A percentile compares a stretch with the other conserved stretches of the same genome.
These are phyloP conservation scores for Zanthoxylum bungeanum DNA, from an alignment of 345 rosid species.

Conservation along the genomic window DNA sequence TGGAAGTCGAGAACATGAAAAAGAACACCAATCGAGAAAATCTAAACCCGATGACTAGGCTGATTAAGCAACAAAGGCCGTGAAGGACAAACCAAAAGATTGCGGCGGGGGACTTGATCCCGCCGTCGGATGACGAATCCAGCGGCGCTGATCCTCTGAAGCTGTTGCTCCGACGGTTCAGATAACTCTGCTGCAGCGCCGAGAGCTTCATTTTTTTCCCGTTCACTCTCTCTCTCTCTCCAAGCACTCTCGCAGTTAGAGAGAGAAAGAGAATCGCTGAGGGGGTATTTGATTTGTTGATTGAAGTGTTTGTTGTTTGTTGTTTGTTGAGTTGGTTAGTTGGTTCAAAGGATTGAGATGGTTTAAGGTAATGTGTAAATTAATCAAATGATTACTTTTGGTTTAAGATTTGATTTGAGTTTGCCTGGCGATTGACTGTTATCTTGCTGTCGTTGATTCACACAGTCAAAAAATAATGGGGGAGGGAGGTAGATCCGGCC, in stretches of 20 bases:
- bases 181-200: conserved; percentile 74
- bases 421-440: not conserved
- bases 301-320: not conserved
- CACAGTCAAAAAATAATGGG: no score
- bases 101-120: conserved; percentile 63
- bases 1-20: conserved; percentile 74
- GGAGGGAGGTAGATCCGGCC: conserved; percentile 14
- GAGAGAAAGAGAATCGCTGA: not conserved
- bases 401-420: conserved; percentile 21
- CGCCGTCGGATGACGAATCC: conserved; percentile 59
- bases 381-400: conserved; percentile 30
- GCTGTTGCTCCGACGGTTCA: conserved; percentile 64
- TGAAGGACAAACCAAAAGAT: conserved; percentile 77
- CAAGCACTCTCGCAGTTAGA: not conserved
- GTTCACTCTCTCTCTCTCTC: conserved; percentile 27
- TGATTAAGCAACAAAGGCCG: conserved; percentile 79
- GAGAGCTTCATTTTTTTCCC: conserved; percentile 84
- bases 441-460: not conserved
- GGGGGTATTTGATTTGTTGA: not conserved
- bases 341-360: conserved; percentile 1
- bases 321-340: no score
- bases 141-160: conserved; percentile 52
- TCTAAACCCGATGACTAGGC: conserved; percentile 85
- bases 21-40: conserved; percentile 92
- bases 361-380: conserved; percentile 7